Evolutionary conservation across 2,329 filamentous ascomycete species (phyloP).

Genomic region (Alternaria angustiovoidea): DNA sequence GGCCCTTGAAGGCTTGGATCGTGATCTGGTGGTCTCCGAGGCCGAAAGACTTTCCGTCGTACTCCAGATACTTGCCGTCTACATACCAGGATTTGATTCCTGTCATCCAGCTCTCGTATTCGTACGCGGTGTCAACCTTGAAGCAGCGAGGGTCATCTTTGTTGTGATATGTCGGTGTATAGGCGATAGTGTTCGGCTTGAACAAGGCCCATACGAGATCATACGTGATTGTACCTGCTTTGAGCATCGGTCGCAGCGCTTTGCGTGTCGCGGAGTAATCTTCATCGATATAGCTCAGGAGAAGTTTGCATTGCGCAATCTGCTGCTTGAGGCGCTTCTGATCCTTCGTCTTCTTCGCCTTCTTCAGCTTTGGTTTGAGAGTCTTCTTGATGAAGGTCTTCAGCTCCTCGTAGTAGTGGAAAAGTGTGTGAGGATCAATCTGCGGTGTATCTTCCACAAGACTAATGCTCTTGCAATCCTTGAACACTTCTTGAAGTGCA

Average conservation of each 20-base stretch:
- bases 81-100: constrained; percentile 79
- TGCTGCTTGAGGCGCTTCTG: constrained; percentile 66
- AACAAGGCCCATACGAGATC: constrained; percentile 88
- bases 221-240: constrained; percentile 85
- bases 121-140: constrained; percentile 79
- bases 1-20: constrained; percentile 78
- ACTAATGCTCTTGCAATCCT: constrained; percentile 78
- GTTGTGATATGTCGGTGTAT: constrained; percentile 77
- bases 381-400: constrained; percentile 67
- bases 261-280: constrained; percentile 83
- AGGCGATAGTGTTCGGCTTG: constrained; percentile 84
- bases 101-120: constrained; percentile 69
- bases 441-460: constrained; percentile 81
- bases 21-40: constrained; percentile 75
- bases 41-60: constrained; percentile 86
- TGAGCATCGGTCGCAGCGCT: constrained; percentile 79
- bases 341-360: constrained; percentile 68
- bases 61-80: constrained; percentile 82
- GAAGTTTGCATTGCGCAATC: constrained; percentile 72
- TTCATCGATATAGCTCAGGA: constrained; percentile 79
- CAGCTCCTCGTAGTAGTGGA: constrained; percentile 79
- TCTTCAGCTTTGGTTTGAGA: constrained; percentile 67
- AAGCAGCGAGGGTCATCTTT: constrained; percentile 81
- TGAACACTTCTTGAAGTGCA: constrained; percentile 74
- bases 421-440: constrained; percentile 58